A percentile compares a stretch with the other conserved stretches of the same genome.
These are phyloP conservation scores for Apiosordaria backusii DNA, from an alignment of 495 filamentous ascomycete genomes.

Conservation along the genomic window DNA sequence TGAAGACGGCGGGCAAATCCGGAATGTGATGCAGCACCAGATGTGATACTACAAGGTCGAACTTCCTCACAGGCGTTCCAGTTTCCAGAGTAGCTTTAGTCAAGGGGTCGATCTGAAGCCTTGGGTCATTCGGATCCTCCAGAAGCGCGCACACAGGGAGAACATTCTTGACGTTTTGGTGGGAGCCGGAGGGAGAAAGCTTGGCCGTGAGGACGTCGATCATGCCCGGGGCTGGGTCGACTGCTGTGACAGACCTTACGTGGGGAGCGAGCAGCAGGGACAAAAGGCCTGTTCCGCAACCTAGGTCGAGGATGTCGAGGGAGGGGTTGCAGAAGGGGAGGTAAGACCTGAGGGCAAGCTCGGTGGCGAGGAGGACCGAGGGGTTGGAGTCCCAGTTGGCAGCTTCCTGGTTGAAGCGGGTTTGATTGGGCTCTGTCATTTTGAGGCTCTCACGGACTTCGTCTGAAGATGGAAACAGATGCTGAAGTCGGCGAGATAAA, in stretches of 20 bases:
- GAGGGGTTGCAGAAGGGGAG: slow-evolving; percentile 22
- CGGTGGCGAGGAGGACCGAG: slow-evolving; percentile 31
- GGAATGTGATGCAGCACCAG: slow-evolving; percentile 55
- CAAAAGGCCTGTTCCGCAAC: slow-evolving; percentile 55
- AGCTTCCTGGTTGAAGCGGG: slow-evolving; percentile 43
- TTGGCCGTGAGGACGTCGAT: slow-evolving; percentile 47
- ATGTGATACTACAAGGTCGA: slow-evolving; percentile 50
- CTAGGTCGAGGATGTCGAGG: slow-evolving; percentile 52
- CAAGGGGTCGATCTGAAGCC: slow-evolving; percentile 21
- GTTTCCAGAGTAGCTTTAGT: slow-evolving; percentile 1
- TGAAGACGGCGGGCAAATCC: slow-evolving; percentile 38
- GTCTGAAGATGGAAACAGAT: background rate
- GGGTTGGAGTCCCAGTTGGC: slow-evolving; percentile 41
- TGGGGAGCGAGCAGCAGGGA: slow-evolving; percentile 45
- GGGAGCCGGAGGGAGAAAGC: slow-evolving; percentile 20
- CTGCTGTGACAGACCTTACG: slow-evolving; percentile 42
- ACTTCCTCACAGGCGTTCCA: slow-evolving; percentile 16
- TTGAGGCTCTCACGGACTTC: background rate
- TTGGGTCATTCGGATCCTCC: slow-evolving; percentile 25
- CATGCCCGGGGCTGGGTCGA: slow-evolving; percentile 54
- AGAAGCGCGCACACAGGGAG: slow-evolving; percentile 19
- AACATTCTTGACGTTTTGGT: slow-evolving; percentile 25
- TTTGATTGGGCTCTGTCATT: background rate
- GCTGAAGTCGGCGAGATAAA: background rate
- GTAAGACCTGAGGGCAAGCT: slow-evolving; percentile 31